Evolutionary conservation across 768 basidiomycete genomes (phyloP), one percentile per base, ranked within the genome.

Genomic region (Agaricus sinodeliciosus): DNA sequence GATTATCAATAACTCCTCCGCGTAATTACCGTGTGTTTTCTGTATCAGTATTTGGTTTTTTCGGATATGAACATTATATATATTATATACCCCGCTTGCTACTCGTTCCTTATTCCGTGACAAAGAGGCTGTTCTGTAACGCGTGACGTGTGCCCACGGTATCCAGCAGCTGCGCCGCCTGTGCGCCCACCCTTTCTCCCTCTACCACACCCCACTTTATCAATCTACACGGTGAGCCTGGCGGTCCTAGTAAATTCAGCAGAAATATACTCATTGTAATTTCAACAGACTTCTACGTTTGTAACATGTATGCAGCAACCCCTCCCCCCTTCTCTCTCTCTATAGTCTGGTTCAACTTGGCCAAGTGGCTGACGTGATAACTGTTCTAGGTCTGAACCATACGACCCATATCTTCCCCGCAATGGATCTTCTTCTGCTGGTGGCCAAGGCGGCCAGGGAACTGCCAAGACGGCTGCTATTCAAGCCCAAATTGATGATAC

Each of bases 401-500:
- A 97, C 72, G 95, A 98, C 80, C 95, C 95, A 60, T 98, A 99
- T 73, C 79, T 97, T 57, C 94, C 94, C 58, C 86, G 90, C 62
- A 82, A 80, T 67, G 87, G 88, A 68, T 73, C 81, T 53, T 78
- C 82, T 46, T 74, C 85, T 11, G 77, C 75, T 8, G 46, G 56
- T 42, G 55, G 52, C 57, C 69, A 72, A 44, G 82, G 81, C 57
- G 90, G 84, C 57, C 69, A 72, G 44, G 82, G 81, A 57, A 90
- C 84, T 65, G 64, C 85, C 46, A 92, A 95, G 81, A 97, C 94
- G 0, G 90, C 91, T 2, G 90, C 89, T 53, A 95, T 98, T 61
- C 95, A 98, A 68, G 79, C 79, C n/a, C 94, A 98, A 72, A 97
- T 97, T 60, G 92, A 98, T 67, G 88, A 91, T 66, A 98, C 96